These are phyloP conservation scores for Oryza officinalis DNA, from an alignment of 176 grass and related monocot genomes.

Conservation along the genomic window DNA sequence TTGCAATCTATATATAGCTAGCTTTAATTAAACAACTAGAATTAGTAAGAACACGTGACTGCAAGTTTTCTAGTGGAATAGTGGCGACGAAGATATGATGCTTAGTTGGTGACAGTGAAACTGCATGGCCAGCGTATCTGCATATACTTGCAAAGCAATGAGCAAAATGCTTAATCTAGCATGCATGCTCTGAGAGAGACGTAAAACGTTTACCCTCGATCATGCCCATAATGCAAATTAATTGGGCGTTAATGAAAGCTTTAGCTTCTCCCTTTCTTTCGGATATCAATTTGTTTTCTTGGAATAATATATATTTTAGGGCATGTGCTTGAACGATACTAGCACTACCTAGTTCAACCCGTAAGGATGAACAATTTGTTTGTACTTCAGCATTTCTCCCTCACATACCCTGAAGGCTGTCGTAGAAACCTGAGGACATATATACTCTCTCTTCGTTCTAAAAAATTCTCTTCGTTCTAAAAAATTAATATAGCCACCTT, in stretches of 20 bases:
- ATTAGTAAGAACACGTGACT: neutral
- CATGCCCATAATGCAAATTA: neutral
- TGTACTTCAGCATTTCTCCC: too few species aligned
- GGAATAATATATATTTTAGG: neutral
- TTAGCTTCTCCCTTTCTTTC: neutral
- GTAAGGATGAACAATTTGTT: too few species aligned
- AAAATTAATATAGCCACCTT: too few species aligned
- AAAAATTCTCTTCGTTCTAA: too few species aligned
- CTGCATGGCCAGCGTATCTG: neutral
- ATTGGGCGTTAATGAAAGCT: neutral
- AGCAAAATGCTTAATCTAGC: neutral
- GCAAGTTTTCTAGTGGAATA: neutral
- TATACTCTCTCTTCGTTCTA: too few species aligned
- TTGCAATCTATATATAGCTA: too few species aligned
- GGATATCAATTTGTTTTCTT: neutral
- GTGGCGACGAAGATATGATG: conserved; percentile 6
- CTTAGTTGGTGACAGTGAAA: neutral
- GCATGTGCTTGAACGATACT: too few species aligned
- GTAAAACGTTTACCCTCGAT: conserved; percentile 7
- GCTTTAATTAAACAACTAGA: neutral
- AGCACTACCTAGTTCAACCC: too few species aligned
- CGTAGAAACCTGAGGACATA: too few species aligned
- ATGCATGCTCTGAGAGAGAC: conserved; percentile 22
- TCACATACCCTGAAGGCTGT: too few species aligned
- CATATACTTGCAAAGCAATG: neutral